A percentile compares a stretch with the other conserved stretches of the same genome.
Evolutionary conservation across 441 rosid species (phyloP).

Genomic region (Adansonia grandidieri): DNA sequence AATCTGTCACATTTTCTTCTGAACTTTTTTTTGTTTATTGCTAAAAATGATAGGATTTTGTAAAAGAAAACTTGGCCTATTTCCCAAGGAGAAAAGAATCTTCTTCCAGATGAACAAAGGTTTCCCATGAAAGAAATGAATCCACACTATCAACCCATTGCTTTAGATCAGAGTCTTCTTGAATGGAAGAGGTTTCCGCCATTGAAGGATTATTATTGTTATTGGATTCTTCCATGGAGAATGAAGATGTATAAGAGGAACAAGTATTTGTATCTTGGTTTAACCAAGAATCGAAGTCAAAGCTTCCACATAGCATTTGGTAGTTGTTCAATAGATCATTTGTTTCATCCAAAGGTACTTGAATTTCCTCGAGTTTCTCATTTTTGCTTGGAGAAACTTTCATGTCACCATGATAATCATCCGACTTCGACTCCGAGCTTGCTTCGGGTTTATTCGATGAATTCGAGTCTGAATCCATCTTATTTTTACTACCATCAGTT

Average conservation of each 20-base stretch:
- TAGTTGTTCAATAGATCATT: slow-evolving; percentile 35
- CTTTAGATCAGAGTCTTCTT: too few relatives aligned
- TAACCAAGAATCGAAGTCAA: slow-evolving; percentile 34
- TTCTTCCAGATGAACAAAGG: neutral
- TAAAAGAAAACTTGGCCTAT: neutral
- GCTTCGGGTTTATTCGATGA: slow-evolving; percentile 29
- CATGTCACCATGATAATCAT: neutral
- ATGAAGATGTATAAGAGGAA: too few relatives aligned
- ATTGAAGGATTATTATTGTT: too few relatives aligned
- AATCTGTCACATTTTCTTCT: neutral
- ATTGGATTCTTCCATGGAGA: too few relatives aligned
- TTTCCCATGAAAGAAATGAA: too few relatives aligned
- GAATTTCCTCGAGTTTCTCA: slow-evolving; percentile 15
- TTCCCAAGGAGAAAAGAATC: neutral
- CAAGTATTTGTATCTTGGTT: too few relatives aligned
- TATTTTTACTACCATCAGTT: slow-evolving; percentile 19
- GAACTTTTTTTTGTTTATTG: neutral
- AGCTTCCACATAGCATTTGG: slow-evolving; percentile 39
- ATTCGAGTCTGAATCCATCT: neutral
- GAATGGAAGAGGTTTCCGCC: too few relatives aligned
- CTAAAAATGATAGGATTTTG: neutral
- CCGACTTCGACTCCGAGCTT: neutral
- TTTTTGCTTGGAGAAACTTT: neutral
- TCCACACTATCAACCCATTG: too few relatives aligned
- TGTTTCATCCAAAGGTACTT: slow-evolving; percentile 33